These are phyloP conservation scores for Pleurostoma richardsiae DNA, from an alignment of 2,329 filamentous ascomycete genomes.

Conservation along the genomic window DNA sequence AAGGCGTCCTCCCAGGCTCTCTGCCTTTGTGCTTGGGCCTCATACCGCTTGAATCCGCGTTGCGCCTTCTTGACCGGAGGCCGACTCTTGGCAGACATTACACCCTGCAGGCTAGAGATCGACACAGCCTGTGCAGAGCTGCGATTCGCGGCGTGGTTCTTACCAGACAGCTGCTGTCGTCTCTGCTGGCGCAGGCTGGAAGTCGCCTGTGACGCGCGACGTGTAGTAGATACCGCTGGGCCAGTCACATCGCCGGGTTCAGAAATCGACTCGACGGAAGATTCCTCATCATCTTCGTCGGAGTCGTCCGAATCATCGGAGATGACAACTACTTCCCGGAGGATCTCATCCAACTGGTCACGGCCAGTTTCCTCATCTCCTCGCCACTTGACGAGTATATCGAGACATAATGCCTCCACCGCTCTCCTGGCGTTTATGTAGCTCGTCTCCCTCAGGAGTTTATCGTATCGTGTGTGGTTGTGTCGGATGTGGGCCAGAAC, in stretches of 20 bases:
- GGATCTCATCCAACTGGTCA: constrained; percentile 62
- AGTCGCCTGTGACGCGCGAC: background rate
- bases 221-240: background rate
- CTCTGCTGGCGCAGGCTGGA: background rate
- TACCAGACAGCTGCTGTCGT: background rate
- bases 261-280: constrained; percentile 8
- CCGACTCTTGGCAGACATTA: constrained; percentile 11
- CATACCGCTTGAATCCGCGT: constrained; percentile 41
- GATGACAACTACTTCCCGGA: constrained; percentile 62
- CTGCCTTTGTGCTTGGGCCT: constrained; percentile 18
- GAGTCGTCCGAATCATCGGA: constrained; percentile 47
- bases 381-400: constrained; percentile 66
- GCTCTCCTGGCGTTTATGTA: constrained; percentile 57
- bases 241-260: background rate
- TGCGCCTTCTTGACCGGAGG: constrained; percentile 28
- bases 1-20: constrained; percentile 24
- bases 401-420: constrained; percentile 56
- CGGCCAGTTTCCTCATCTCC: constrained; percentile 65
- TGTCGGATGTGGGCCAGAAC: constrained; percentile 64
- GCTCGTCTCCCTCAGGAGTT: constrained; percentile 50
- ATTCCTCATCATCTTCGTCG: constrained; percentile 30
- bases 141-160: background rate
- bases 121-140: background rate
- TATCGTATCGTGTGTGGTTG: constrained; percentile 61
- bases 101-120: background rate